Evolutionary conservation across 225 moss, liverwort and hornwort genomes (phyloP).

Genomic region (Bryum argenteum): DNA sequence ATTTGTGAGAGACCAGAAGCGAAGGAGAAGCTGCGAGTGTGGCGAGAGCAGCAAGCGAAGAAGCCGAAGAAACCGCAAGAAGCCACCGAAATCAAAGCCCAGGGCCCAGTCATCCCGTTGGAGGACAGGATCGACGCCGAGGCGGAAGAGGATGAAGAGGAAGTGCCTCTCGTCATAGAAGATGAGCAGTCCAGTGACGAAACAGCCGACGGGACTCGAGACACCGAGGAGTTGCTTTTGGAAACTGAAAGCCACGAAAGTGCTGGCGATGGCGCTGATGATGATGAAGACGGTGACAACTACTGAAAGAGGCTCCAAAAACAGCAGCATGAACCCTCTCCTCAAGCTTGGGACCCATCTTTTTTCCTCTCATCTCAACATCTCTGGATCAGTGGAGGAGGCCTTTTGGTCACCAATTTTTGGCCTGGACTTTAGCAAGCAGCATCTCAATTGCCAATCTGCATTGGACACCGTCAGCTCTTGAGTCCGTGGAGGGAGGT

Average conservation of each 20-base stretch:
- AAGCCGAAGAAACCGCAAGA: conserved; percentile 44
- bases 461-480: background rate
- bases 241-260: conserved; percentile 40
- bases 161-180: conserved; percentile 48
- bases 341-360: no score
- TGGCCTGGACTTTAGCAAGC: conserved; percentile 8
- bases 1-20: conserved; percentile 75
- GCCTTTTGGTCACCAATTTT: conserved; percentile 1
- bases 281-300: conserved; percentile 42
- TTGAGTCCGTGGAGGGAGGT: no score
- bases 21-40: conserved; percentile 44
- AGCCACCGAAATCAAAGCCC: conserved; percentile 40
- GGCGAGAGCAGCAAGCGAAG: conserved; percentile 54
- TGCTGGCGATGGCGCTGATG: conserved; percentile 36
- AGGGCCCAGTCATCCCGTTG: conserved; percentile 53
- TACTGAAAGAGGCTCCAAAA: conserved; percentile 17
- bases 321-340: no score
- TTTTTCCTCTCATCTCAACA: background rate
- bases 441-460: conserved; percentile 13
- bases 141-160: conserved; percentile 50
- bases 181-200: conserved; percentile 48
- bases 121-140: conserved; percentile 51
- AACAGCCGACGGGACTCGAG: conserved; percentile 17
- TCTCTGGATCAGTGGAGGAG: conserved; percentile 1
- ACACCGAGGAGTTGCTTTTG: conserved; percentile 46